Percentiles rank a stretch among this genome's conserved stretches.
Evolutionary conservation across 2,329 filamentous ascomycete species (phyloP).

Genomic region (Colletotrichum sp.): DNA sequence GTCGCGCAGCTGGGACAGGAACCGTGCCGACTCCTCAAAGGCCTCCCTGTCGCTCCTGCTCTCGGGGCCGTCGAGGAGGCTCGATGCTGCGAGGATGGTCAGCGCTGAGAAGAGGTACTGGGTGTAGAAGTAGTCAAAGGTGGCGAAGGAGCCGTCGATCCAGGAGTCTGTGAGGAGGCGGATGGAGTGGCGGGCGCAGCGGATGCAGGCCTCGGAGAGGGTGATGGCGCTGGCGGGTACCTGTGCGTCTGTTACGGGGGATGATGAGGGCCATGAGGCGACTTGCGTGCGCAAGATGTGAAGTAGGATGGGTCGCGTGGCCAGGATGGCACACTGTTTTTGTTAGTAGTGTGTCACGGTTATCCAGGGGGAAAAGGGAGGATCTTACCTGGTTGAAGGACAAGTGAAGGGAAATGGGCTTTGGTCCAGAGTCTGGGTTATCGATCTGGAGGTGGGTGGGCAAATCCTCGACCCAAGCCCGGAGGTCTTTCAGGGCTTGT

Average conservation of each 20-base stretch:
- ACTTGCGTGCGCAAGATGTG: constrained; percentile 34
- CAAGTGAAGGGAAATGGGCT: constrained; percentile 35
- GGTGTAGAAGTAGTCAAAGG: constrained; percentile 50
- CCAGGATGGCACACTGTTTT: constrained; percentile 33
- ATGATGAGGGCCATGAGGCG: constrained; percentile 10
- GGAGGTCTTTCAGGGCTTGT: constrained; percentile 33
- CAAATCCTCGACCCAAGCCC: constrained; percentile 34
- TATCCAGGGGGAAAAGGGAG: no score
- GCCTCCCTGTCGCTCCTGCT: constrained; percentile 39
- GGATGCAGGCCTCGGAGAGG: constrained; percentile 47
- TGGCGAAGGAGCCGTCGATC: constrained; percentile 50
- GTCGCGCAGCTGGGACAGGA: constrained; percentile 40
- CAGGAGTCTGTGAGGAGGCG: constrained; percentile 46
- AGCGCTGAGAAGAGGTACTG: constrained; percentile 53
- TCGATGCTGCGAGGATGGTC: constrained; percentile 48
- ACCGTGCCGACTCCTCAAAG: constrained; percentile 40
- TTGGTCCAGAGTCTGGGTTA: constrained; percentile 25
- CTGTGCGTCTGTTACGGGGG: constrained; percentile 22
- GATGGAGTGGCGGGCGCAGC: constrained; percentile 49
- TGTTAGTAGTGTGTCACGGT: neutral
- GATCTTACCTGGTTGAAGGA: constrained; percentile 33
- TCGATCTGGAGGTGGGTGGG: constrained; percentile 34
- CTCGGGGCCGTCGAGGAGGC: constrained; percentile 33
- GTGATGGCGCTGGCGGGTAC: constrained; percentile 37
- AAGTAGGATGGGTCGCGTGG: constrained; percentile 37